Base-by-base conservation (phyloP, 352 stramenopile genomes). In the Globisporangium radiosum region DNA sequence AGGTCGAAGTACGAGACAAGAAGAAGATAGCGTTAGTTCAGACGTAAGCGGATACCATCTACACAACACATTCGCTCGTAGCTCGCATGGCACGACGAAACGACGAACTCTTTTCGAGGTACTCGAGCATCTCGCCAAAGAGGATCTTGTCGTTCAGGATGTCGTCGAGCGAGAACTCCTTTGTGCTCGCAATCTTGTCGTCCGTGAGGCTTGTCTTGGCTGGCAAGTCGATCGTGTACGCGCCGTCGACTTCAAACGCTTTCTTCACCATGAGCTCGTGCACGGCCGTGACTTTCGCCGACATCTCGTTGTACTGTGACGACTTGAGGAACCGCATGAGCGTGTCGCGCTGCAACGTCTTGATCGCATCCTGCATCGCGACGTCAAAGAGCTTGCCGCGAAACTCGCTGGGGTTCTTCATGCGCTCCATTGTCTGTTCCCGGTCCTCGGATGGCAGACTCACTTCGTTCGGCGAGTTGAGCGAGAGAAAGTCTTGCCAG, bases 401-500 rank as follows among this genome's bases (percentile, higher is more conserved):
- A 56, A 76, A 90, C 71, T 92, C 79, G 38, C 73, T 81, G 4
- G 83, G 83, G 33, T 77, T 85, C 59, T 93, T 89, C 81, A 93
- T 90, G 47, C 84, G 79, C 56, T 91, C 78, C 73, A 91, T 81
- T 6, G 84, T 91, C 67, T 81, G 71, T 19, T 89, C 75, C 9
- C 84, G 81, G 62, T 93, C 84, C 44, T 93, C 79, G 0, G 77
- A 89, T 15, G 81, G 81, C 47, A 93, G 67, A 68, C 78, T 90
- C 60, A 93, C 81, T 63, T 93, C 84, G 63, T 91, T 90, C 1
- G 84, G 84, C 10, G 81, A 90, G 70, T 93, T 93, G 52, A 88
- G 70, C 45, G 81, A 93, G 43, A 93, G 59, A 69, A 73, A 93
- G 65, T 93, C 81, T 40, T 83, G 79, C 79, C 79, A 93, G 59